Evolutionary conservation across 306 rosid species (phyloP).

Genomic region (Aeschynomene evenia): DNA sequence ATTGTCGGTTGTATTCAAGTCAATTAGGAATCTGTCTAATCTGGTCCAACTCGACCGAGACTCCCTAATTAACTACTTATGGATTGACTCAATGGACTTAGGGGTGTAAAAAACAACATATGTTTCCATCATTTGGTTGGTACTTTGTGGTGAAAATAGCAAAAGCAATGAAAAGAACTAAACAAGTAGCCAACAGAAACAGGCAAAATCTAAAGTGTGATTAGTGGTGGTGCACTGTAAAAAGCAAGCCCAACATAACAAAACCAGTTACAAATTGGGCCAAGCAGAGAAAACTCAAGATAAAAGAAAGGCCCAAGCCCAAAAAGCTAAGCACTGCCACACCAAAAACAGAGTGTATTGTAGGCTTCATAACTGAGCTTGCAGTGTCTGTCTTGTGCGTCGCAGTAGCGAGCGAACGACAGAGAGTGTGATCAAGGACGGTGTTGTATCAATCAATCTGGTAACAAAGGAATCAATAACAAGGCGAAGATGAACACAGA

Average conservation of each 20-base stretch:
- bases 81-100: too few relatives aligned
- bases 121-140: background rate
- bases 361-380: too few relatives aligned
- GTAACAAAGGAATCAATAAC: background rate
- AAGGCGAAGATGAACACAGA: slow-evolving; percentile 74
- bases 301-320: background rate
- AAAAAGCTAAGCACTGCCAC: background rate
- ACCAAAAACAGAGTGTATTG: too few relatives aligned
- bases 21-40: too few relatives aligned
- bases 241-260: background rate
- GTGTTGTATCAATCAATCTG: too few relatives aligned
- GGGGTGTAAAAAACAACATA: too few relatives aligned
- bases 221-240: background rate
- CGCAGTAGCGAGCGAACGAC: background rate
- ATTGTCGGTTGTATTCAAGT: too few relatives aligned
- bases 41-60: too few relatives aligned
- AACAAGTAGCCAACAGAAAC: background rate
- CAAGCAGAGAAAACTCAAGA: background rate
- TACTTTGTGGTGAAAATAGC: background rate
- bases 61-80: too few relatives aligned
- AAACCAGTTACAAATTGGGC: background rate
- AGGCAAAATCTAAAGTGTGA: background rate
- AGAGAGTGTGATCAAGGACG: background rate
- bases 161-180: background rate
- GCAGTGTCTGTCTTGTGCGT: too few relatives aligned